Base-by-base conservation (phyloP, 495 filamentous ascomycete genomes). In the Chaetomidium leptoderma region DNA sequence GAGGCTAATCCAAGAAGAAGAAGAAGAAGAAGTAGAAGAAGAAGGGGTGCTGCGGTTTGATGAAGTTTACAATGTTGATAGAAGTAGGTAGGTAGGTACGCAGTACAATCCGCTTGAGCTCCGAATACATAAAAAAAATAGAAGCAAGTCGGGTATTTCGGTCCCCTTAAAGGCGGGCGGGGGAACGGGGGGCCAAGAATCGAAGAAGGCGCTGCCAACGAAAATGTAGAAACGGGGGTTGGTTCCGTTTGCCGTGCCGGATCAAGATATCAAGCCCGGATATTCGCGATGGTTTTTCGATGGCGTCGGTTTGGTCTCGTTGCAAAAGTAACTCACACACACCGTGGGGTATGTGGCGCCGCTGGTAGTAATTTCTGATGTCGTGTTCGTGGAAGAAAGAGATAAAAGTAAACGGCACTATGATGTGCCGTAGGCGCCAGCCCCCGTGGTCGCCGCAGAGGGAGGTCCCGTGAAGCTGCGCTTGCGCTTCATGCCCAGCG, bases 401-500 rank as follows among this genome's bases (percentile, higher is more conserved):
- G 33, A n/a, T n/a, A n/a, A n/a, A n/a, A n/a, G n/a, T n/a, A n/a
- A n/a, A n/a, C n/a, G n/a, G n/a, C n/a, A n/a, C n/a, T n/a, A n/a
- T n/a, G n/a, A n/a, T n/a, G n/a, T 69, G 27, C 65, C 64, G 36
- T 72, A 72, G 8, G 62, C 49, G 6, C 58, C 60, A 0, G 62
- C n/a, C n/a, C 58, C 64, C 0, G 66, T 33, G 6, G 40, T 62
- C n/a, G 63, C 36, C 6, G 63, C 46, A 14, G 64, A 55, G 10
- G 57, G 26, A 17, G 62, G 45, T 0, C 57, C 64, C 10, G 68
- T 70, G 54, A 73, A 82, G 63, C 77, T 81, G 42, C 76, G 70
- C 60, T 78, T 81, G 27, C 78, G 71, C 69, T 80, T 81, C 57
- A 81, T 68, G 50, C 72, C 70, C 42, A 78, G 30, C 21, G 62